phyloP scores from a whole-genome alignment of 2,329 filamentous ascomycete genomes.

The Penicillium rolfsii region DNA sequence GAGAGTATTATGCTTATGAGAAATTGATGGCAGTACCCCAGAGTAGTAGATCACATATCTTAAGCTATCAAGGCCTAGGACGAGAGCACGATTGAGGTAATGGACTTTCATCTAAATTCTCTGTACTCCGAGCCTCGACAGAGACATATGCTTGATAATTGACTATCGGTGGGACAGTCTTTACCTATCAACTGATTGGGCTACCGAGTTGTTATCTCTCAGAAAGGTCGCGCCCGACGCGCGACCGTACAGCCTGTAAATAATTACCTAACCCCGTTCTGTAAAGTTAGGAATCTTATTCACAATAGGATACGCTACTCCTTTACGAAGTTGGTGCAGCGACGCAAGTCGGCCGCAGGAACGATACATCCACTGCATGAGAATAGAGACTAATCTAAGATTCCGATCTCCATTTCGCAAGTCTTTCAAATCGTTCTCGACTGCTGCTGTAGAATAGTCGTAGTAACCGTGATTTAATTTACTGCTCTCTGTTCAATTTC shows the following conservation, averaged over 20 bases:
- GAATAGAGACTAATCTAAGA: slow-evolving; percentile 5
- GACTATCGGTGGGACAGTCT: neutral
- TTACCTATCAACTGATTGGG: neutral
- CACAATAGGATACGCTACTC: neutral
- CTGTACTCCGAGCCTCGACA: neutral
- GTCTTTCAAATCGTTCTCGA: neutral
- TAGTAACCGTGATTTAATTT: neutral
- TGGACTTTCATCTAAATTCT: neutral
- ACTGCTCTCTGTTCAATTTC: neutral
- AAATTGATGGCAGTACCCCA: neutral
- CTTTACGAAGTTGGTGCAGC: neutral
- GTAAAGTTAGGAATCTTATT: neutral
- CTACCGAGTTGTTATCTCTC: neutral
- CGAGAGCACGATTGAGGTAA: neutral
- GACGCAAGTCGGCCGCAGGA: slow-evolving; percentile 9
- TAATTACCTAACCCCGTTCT: neutral
- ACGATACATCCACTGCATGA: slow-evolving; percentile 18
- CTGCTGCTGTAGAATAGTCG: neutral
- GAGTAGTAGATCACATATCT: neutral
- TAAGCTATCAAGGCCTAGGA: neutral
- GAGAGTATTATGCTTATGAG: neutral
- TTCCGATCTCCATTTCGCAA: slow-evolving; percentile 3
- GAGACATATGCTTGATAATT: neutral
- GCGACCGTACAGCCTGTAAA: neutral
- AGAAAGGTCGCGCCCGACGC: slow-evolving; percentile 4